Conservation (phyloP, 768 basidiomycete genomes). For the Pholiota molesta region DNA sequence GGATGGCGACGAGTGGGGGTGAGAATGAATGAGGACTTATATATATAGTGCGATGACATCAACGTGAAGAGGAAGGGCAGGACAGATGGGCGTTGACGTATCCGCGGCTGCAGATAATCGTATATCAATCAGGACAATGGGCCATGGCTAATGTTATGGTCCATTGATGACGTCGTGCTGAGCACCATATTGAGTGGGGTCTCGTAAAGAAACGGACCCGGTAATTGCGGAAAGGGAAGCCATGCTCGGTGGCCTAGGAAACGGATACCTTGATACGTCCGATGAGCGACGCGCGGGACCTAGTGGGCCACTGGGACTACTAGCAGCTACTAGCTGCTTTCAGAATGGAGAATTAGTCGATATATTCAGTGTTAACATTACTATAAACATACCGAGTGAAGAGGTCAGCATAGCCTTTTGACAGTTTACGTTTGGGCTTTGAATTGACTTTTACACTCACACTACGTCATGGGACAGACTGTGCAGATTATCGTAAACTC, state of each 20-base stretch:
- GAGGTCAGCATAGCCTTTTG: background rate
- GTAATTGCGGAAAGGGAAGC: background rate
- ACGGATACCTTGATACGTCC: background rate
- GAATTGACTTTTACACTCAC: background rate
- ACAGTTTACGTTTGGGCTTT: background rate
- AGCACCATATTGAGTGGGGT: conserved; percentile 2
- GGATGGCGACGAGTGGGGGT: background rate
- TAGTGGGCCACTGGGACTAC: too few relatives aligned
- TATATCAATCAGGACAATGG: conserved; percentile 4
- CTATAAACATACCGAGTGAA: too few relatives aligned
- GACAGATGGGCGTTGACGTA: conserved; percentile 1
- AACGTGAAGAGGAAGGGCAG: conserved; percentile 5
- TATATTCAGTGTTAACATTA: too few relatives aligned
- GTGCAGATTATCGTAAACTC: background rate
- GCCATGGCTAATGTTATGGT: conserved; percentile 1
- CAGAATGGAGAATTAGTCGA: too few relatives aligned
- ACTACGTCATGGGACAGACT: background rate
- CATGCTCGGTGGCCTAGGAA: background rate
- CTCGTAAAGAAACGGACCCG: conserved; percentile 1
- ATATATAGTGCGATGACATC: conserved; percentile 5
- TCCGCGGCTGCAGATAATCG: conserved; percentile 4
- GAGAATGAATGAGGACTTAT: background rate
- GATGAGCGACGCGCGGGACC: background rate
- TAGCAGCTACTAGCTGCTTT: too few relatives aligned
- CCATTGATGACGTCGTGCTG: background rate